Conservation (phyloP, 352 stramenopile species). For the Globisporangium sylvaticum region DNA sequence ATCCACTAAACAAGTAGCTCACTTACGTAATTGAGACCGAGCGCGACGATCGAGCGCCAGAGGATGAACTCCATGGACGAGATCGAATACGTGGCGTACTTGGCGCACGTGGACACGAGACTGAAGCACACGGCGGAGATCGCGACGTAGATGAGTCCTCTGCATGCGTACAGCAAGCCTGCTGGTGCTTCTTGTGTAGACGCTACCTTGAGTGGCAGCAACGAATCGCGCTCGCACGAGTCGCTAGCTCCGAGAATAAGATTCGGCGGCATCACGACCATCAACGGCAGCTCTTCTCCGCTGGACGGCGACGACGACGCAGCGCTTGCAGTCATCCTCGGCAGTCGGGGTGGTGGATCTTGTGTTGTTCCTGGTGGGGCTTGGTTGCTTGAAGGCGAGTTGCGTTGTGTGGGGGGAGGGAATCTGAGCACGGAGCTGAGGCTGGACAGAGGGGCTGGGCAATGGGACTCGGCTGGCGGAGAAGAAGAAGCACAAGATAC, state of each 20-base stretch:
- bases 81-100: conserved; percentile 73
- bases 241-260: background rate
- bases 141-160: conserved; percentile 35
- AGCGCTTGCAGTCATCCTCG: background rate
- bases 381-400: background rate
- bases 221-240: background rate
- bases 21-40: conserved; percentile 62
- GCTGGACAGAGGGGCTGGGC: background rate
- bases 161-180: conserved; percentile 1
- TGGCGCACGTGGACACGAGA: conserved; percentile 76
- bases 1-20: background rate
- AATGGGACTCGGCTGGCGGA: background rate
- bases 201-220: background rate
- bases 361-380: background rate
- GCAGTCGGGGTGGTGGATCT: background rate
- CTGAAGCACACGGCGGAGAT: conserved; percentile 77
- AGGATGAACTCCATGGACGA: conserved; percentile 80
- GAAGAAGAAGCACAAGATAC: background rate
- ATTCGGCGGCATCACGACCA: background rate
- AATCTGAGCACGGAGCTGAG: background rate
- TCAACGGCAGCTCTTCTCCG: background rate
- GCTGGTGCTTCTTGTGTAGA: background rate
- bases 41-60: conserved; percentile 61
- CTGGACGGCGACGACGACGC: background rate
- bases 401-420: background rate